Evolutionary conservation across 1,284 basidiomycete genomes (phyloP).

Genomic region (Naganishia sp.): DNA sequence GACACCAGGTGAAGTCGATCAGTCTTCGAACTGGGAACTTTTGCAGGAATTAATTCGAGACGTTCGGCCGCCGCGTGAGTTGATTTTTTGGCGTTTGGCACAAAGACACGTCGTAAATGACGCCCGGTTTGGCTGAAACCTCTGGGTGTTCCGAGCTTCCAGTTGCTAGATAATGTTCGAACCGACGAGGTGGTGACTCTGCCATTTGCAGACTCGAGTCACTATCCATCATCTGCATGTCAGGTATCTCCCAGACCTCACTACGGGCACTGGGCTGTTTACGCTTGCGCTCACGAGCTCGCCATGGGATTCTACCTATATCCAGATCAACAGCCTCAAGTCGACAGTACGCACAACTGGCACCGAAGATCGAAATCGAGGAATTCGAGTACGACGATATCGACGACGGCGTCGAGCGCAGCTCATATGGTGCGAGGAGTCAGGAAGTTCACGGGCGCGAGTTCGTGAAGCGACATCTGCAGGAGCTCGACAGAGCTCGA

Average conservation of each 20-base stretch:
- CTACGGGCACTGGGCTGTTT: constrained; percentile 22
- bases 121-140: not conserved
- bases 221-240: not conserved
- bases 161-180: too few relatives aligned
- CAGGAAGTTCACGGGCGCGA: constrained; percentile 2
- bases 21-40: constrained; percentile 14
- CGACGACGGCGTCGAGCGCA: not conserved
- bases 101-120: not conserved
- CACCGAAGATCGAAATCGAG: constrained; percentile 2
- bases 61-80: not conserved
- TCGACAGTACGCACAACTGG: constrained; percentile 10
- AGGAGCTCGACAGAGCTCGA: constrained; percentile 8
- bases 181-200: too few relatives aligned
- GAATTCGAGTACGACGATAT: not conserved
- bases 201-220: not conserved
- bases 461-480: constrained; percentile 18
- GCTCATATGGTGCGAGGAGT: too few relatives aligned
- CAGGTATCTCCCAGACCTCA: constrained; percentile 24
- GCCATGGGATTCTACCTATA: not conserved
- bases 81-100: not conserved
- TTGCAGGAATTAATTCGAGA: not conserved
- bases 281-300: constrained; percentile 16
- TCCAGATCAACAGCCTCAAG: not conserved
- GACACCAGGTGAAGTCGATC: constrained; percentile 8
- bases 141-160: too few relatives aligned